phyloP scores from a whole-genome alignment of 2,329 filamentous ascomycete genomes.

The Cyphellophora europaea region DNA sequence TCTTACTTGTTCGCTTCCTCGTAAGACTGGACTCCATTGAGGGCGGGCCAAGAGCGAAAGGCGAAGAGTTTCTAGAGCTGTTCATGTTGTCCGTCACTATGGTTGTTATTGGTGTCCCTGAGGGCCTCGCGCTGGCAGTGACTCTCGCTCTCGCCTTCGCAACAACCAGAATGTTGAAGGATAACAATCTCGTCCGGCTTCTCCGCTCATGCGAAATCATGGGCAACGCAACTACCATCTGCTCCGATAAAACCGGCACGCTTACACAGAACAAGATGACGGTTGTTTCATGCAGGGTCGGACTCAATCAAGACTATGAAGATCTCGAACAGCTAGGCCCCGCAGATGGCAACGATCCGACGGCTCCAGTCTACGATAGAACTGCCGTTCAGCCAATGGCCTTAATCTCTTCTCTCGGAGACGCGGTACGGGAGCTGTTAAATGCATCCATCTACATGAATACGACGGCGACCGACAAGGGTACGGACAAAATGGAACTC shows the following conservation, averaged over 20 bases:
- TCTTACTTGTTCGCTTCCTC: slow-evolving; percentile 69
- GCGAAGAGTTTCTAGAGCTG: slow-evolving; percentile 56
- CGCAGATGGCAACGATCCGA: slow-evolving; percentile 53
- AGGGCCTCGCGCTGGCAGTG: slow-evolving; percentile 57
- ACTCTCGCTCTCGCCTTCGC: slow-evolving; percentile 58
- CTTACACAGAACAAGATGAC: slow-evolving; percentile 23
- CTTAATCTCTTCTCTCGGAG: neutral
- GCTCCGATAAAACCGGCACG: neutral
- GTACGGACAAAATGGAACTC: slow-evolving; percentile 49
- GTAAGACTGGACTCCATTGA: slow-evolving; percentile 45
- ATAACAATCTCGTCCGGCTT: slow-evolving; percentile 58
- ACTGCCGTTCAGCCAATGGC: slow-evolving; percentile 49
- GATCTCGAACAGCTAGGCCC: slow-evolving; percentile 39
- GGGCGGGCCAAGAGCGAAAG: slow-evolving; percentile 54
- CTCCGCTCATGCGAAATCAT: slow-evolving; percentile 61
- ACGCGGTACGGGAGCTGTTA: neutral
- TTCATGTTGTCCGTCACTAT: slow-evolving; percentile 61
- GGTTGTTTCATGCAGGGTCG: slow-evolving; percentile 47
- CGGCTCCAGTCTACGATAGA: slow-evolving; percentile 57
- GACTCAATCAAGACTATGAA: slow-evolving; percentile 44
- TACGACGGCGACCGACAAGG: slow-evolving; percentile 33
- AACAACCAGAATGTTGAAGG: slow-evolving; percentile 56
- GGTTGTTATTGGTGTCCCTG: slow-evolving; percentile 59
- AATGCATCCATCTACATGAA: neutral
- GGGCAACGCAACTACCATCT: slow-evolving; percentile 43